These are phyloP conservation scores for Stephanodiscus triporus DNA, from an alignment of 108 stramenopile genomes.

Conservation along the genomic window DNA sequence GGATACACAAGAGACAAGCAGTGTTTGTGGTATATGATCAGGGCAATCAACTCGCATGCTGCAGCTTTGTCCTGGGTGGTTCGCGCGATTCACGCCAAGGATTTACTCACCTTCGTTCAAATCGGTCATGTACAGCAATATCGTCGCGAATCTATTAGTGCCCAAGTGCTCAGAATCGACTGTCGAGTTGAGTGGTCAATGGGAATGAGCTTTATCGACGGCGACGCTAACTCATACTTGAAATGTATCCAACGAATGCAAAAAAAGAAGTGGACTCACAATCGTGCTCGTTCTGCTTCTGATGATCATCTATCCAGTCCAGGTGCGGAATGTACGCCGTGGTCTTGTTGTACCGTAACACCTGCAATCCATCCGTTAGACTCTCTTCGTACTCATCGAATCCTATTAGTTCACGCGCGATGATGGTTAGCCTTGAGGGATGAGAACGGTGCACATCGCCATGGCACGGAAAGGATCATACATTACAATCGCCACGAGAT, in stretches of 20 bases:
- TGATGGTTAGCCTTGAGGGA: not conserved
- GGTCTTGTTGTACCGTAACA: conserved; percentile 91
- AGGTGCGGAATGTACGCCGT: conserved; percentile 92
- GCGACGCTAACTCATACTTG: not conserved
- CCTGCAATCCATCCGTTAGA: conserved; percentile 93
- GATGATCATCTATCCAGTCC: conserved; percentile 88
- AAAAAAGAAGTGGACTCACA: conserved; percentile 26
- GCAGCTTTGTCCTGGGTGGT: not conserved
- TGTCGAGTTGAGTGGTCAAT: not conserved
- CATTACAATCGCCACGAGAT: no score
- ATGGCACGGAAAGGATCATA: no score
- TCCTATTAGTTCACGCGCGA: conserved; percentile 50
- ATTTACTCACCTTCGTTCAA: conserved; percentile 45
- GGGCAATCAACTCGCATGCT: not conserved
- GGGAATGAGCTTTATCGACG: not conserved
- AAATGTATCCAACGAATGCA: conserved; percentile 2
- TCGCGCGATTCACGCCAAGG: not conserved
- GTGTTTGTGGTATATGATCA: not conserved
- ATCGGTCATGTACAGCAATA: conserved; percentile 95
- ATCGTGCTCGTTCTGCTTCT: conserved; percentile 56
- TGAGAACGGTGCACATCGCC: no score
- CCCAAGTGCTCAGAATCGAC: conserved; percentile 70
- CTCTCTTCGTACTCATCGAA: conserved; percentile 85
- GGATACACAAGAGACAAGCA: not conserved
- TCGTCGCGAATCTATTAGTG: conserved; percentile 94